These are phyloP conservation scores for Mucor plumbeus DNA, from an alignment of 371 early-diverging fungal genomes.

Conservation along the genomic window DNA sequence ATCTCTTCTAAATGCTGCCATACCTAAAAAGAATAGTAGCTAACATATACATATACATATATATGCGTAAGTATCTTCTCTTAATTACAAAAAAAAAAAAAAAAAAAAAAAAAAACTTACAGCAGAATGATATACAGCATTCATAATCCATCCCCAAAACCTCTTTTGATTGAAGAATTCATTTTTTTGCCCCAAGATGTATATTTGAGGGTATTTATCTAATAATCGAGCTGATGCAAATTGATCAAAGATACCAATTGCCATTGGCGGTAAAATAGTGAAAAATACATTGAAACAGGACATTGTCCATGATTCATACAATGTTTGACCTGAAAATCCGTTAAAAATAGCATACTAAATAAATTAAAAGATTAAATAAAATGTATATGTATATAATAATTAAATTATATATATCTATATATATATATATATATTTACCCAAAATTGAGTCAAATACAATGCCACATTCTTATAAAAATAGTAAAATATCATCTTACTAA, in stretches of 20 bases:
- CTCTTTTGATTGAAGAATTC: constrained; percentile 90
- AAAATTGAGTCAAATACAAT: constrained; percentile 96
- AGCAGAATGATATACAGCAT: constrained; percentile 90
- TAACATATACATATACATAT: not conserved
- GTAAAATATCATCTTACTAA: constrained; percentile 85
- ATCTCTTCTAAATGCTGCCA: constrained; percentile 33
- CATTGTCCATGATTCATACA: constrained; percentile 94
- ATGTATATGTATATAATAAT: not conserved
- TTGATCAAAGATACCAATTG: constrained; percentile 93
- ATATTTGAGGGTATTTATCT: constrained; percentile 96
- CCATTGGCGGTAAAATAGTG: constrained; percentile 87
- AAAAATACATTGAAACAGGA: constrained; percentile 90
- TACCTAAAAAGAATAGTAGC: constrained; percentile 34
- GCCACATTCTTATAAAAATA: constrained; percentile 97
- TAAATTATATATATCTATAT: no score
- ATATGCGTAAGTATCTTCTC: no score
- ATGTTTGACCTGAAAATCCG: constrained; percentile 89
- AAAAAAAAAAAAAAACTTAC: constrained; percentile 22
- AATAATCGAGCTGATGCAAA: constrained; percentile 87
- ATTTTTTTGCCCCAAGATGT: constrained; percentile 87
- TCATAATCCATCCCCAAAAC: constrained; percentile 95
- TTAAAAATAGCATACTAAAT: constrained; percentile 81
- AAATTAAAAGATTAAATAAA: not conserved
- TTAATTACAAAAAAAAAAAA: not conserved
- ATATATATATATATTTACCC: no score